These are phyloP conservation scores for Penicillium rolfsii DNA, from an alignment of 2,329 filamentous ascomycete genomes.

Conservation along the genomic window DNA sequence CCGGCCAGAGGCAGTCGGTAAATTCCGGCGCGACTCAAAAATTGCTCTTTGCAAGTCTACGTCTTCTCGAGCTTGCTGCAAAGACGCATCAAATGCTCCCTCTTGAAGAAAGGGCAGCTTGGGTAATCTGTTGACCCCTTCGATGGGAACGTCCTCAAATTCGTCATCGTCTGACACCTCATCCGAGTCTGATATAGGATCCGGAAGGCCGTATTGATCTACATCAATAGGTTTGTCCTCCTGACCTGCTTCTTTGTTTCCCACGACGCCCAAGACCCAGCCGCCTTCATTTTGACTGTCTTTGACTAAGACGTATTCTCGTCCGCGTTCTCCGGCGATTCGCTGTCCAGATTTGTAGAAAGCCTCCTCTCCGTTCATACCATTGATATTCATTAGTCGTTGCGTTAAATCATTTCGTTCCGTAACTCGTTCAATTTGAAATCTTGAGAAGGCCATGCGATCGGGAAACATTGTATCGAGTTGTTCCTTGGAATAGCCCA, in stretches of 20 bases:
- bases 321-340: conserved; percentile 73
- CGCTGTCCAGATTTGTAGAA: conserved; percentile 64
- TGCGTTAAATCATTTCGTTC: conserved; percentile 96
- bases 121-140: conserved; percentile 82
- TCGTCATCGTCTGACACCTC: conserved; percentile 71
- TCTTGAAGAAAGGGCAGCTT: conserved; percentile 55
- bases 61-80: conserved; percentile 39
- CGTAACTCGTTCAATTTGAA: conserved; percentile 91
- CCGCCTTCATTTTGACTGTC: conserved; percentile 94
- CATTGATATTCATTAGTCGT: conserved; percentile 89
- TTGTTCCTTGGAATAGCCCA: conserved; percentile 97
- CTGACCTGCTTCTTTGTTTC: conserved; percentile 76
- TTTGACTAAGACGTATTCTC: conserved; percentile 94
- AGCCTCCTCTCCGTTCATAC: conserved; percentile 77
- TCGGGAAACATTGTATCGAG: conserved; percentile 96
- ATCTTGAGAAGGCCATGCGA: conserved; percentile 93
- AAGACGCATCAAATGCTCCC: conserved; percentile 42
- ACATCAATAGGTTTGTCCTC: conserved; percentile 90
- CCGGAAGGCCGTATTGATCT: conserved; percentile 62
- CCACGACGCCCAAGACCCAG: conserved; percentile 93
- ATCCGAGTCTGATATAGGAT: conserved; percentile 58
- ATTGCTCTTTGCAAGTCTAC: conserved; percentile 52
- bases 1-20: neutral
- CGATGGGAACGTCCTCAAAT: conserved; percentile 91
- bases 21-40: conserved; percentile 46